These are phyloP conservation scores for Colletotrichum gloeosporioides DNA, from an alignment of 2,329 filamentous ascomycete genomes.

Conservation along the genomic window DNA sequence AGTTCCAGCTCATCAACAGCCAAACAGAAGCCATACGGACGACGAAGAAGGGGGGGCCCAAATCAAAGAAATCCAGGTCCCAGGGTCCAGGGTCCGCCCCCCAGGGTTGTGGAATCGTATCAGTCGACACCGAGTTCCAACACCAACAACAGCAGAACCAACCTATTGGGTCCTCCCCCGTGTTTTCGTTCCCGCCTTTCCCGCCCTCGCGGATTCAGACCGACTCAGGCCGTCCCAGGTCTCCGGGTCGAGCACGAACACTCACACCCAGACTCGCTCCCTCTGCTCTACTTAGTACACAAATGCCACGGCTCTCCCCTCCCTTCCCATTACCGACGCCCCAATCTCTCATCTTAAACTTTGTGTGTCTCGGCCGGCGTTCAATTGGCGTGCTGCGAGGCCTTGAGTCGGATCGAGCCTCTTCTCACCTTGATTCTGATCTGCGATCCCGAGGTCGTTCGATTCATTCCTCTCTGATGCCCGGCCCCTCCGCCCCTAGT, in stretches of 20 bases:
- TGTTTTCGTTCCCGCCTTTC: constrained; percentile 19
- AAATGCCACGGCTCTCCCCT: neutral
- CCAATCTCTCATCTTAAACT: neutral
- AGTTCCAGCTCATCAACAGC: neutral
- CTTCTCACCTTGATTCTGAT: neutral
- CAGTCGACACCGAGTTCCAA: constrained; percentile 3
- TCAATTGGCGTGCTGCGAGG: neutral
- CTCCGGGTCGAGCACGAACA: neutral
- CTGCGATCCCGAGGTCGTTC: neutral
- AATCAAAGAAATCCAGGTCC: constrained; percentile 6
- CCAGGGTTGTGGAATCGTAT: neutral
- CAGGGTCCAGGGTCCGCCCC: constrained; percentile 9
- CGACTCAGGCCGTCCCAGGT: constrained; percentile 13
- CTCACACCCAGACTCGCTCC: neutral
- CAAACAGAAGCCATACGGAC: neutral
- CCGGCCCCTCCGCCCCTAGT: neutral
- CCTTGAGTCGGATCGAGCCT: neutral
- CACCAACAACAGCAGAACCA: constrained; percentile 8
- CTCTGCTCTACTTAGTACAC: neutral
- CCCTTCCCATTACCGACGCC: neutral
- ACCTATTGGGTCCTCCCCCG: constrained; percentile 17
- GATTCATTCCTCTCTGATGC: neutral
- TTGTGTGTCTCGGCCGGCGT: neutral
- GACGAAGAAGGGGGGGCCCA: neutral
- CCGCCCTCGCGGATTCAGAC: constrained; percentile 19